phyloP scores from a whole-genome alignment of 352 stramenopile genomes.

The Phytophthora tentaculata region DNA sequence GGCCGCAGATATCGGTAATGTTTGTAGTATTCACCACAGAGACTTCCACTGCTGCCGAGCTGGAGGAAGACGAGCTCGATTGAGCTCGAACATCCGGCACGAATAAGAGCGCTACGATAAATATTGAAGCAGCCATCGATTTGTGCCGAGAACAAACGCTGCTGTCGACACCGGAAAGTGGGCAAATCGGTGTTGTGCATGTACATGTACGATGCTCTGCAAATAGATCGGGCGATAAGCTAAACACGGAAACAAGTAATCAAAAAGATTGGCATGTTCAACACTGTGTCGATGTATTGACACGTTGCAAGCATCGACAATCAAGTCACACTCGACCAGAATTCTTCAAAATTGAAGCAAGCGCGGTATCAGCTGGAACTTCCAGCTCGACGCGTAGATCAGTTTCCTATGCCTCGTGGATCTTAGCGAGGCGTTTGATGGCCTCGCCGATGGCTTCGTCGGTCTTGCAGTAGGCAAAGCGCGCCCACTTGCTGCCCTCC shows the following conservation, averaged over 20 bases:
- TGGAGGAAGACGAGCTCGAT: constrained; percentile 25
- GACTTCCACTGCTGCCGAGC: constrained; percentile 1
- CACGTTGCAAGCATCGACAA: not conserved
- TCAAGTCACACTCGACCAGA: not conserved
- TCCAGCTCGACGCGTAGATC: no score
- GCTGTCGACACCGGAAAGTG: constrained; percentile 19
- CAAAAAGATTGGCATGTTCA: constrained; percentile 8
- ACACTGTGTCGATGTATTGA: not conserved
- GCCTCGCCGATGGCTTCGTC: constrained; percentile 92
- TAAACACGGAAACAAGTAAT: constrained; percentile 13
- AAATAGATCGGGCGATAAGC: constrained; percentile 17
- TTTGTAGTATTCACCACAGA: constrained; percentile 12
- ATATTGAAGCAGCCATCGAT: constrained; percentile 21
- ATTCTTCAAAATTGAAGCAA: not conserved
- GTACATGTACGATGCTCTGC: constrained; percentile 8
- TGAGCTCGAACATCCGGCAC: constrained; percentile 12
- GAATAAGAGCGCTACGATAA: constrained; percentile 12
- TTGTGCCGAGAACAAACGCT: constrained; percentile 1
- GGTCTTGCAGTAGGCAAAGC: constrained; percentile 97
- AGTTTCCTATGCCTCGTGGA: constrained; percentile 36
- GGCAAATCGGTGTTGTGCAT: constrained; percentile 34
- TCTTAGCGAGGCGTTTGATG: constrained; percentile 65
- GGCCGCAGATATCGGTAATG: constrained; percentile 19
- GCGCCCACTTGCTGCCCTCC: constrained; percentile 75
- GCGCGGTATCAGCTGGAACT: constrained; percentile 11